Percentiles rank a stretch among this genome's conserved stretches.
Conservation (phyloP, 2,329 filamentous ascomycete genomes). For the Colletotrichum paranaense region DNA sequence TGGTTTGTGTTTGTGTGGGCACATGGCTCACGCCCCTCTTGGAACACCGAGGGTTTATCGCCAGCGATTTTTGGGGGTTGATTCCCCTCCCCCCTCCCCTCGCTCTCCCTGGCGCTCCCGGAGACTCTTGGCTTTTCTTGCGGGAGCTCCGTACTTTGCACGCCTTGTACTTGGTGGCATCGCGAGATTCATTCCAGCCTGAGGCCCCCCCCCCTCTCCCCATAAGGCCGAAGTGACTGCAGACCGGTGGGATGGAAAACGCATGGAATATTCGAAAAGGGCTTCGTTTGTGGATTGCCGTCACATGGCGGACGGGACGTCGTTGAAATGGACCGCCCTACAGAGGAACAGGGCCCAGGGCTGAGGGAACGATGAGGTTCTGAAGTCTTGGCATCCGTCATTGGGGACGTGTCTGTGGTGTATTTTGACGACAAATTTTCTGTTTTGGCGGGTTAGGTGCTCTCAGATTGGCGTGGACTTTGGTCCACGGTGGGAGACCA, state of each 20-base stretch:
- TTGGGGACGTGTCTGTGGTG: conserved; percentile 29
- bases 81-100: not conserved
- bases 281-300: conserved; percentile 33
- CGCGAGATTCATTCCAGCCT: not conserved
- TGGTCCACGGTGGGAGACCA: not conserved
- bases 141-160: not conserved
- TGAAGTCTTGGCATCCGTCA: conserved; percentile 36
- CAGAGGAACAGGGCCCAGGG: conserved; percentile 33
- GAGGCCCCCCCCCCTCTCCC: too few relatives aligned
- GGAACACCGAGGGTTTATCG: not conserved
- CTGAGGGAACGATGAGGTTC: conserved; percentile 33
- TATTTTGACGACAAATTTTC: conserved; percentile 23
- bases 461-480: conserved; percentile 24
- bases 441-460: conserved; percentile 27
- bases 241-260: conserved; percentile 22
- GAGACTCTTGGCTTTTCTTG: conserved; percentile 9
- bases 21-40: conserved; percentile 4
- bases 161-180: not conserved
- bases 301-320: conserved; percentile 34
- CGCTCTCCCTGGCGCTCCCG: not conserved
- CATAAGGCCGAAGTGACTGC: not conserved
- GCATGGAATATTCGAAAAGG: conserved; percentile 35
- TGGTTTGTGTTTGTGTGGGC: conserved; percentile 9
- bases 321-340: conserved; percentile 33
- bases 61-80: not conserved